Conservation (phyloP, 257 asterid genomes). For the Lithospermum erythrorhizon region DNA sequence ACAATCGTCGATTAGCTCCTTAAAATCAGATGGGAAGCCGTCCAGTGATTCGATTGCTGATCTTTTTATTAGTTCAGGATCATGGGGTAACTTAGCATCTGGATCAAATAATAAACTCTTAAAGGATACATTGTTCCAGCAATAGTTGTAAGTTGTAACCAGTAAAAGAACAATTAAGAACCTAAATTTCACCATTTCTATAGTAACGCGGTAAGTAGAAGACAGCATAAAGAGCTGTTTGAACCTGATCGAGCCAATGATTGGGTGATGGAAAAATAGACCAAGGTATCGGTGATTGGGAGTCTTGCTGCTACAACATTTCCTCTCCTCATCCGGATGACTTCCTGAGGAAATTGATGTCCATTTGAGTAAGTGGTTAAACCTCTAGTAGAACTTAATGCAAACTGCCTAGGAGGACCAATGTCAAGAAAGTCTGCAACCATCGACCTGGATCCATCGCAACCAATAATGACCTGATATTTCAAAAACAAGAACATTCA, state of each 20-base stretch:
- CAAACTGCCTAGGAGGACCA: slow-evolving; percentile 14
- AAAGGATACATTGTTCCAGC: no score
- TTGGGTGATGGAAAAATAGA: no score
- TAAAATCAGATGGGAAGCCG: slow-evolving; percentile 20
- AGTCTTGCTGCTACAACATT: slow-evolving; percentile 15
- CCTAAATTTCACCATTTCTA: no score
- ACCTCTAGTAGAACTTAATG: slow-evolving; percentile 17
- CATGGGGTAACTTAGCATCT: slow-evolving; percentile 17
- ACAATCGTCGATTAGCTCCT: slow-evolving; percentile 20
- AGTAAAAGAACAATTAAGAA: no score
- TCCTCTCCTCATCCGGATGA: slow-evolving; percentile 19
- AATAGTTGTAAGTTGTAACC: no score
- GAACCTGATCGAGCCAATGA: no score
- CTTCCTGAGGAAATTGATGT: slow-evolving; percentile 14
- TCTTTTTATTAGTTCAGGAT: slow-evolving; percentile 18
- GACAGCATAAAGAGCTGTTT: no score
- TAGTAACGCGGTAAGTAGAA: no score
- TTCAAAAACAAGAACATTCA: background rate
- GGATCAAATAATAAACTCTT: background rate
- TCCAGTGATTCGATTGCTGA: slow-evolving; percentile 7
- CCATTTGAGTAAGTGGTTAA: slow-evolving; percentile 26
- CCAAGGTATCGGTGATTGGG: slow-evolving; percentile 21
- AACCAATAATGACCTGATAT: slow-evolving; percentile 26
- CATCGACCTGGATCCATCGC: slow-evolving; percentile 29
- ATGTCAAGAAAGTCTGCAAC: slow-evolving; percentile 25